Conservation (phyloP, 768 basidiomycete genomes). For the Leccinum imitatum region DNA sequence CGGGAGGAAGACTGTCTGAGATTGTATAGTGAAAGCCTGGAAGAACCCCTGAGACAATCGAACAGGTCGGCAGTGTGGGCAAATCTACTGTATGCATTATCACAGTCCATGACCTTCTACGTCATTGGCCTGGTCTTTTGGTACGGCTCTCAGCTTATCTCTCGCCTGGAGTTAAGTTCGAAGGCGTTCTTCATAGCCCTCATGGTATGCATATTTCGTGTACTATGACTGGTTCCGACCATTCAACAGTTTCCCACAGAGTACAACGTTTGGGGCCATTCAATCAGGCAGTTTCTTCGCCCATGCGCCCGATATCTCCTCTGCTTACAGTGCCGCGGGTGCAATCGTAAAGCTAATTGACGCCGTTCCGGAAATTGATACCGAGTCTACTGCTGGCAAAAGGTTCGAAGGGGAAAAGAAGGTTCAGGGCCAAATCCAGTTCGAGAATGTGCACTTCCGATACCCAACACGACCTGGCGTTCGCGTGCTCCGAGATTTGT, state of each 20-base stretch:
- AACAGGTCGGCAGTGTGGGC: constrained; percentile 66
- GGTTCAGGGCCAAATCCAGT: constrained; percentile 62
- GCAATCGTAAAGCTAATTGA: constrained; percentile 79
- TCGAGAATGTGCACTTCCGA: constrained; percentile 84
- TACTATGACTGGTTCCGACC: neutral
- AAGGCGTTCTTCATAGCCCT: constrained; percentile 81
- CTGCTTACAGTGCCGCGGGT: constrained; percentile 74
- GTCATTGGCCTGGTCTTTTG: constrained; percentile 85
- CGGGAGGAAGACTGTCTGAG: constrained; percentile 77
- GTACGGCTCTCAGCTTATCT: constrained; percentile 67
- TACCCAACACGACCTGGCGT: constrained; percentile 87
- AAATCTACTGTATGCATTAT: constrained; percentile 66
- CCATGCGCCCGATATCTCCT: constrained; percentile 87
- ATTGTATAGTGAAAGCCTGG: constrained; percentile 69
- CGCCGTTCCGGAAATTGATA: constrained; percentile 73
- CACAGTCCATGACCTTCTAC: constrained; percentile 74
- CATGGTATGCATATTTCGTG: constrained; percentile 51
- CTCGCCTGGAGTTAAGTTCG: constrained; percentile 31
- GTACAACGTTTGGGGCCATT: constrained; percentile 74
- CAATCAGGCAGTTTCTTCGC: constrained; percentile 85
- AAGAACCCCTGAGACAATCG: constrained; percentile 64
- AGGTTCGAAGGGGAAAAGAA: constrained; percentile 38
- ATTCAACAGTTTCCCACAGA: constrained; percentile 37
- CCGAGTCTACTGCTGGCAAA: constrained; percentile 68
- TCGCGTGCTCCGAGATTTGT: constrained; percentile 83